Percentiles rank a stretch among this genome's conserved stretches.
These are phyloP conservation scores for Gossypium bickii DNA, from an alignment of 345 rosid species.

Conservation along the genomic window DNA sequence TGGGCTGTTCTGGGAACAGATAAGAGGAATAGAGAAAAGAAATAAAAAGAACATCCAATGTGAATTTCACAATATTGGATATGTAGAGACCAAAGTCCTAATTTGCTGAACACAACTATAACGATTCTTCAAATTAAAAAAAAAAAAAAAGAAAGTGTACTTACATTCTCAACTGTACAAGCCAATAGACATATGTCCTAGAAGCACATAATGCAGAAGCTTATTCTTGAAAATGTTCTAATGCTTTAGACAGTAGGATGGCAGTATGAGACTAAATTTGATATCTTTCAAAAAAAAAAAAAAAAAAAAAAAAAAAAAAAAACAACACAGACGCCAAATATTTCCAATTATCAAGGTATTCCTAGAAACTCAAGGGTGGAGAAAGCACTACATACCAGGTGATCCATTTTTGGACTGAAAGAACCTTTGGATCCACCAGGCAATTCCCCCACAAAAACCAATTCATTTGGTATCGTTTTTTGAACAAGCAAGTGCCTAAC, in stretches of 20 bases:
- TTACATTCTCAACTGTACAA: background rate
- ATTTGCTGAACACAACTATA: background rate
- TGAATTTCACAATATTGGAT: background rate
- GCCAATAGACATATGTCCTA: background rate
- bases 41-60: background rate
- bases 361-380: slow-evolving; percentile 12
- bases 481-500: slow-evolving; percentile 78
- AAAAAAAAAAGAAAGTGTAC: background rate
- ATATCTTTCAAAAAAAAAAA: background rate
- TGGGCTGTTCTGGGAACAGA: background rate
- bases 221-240: background rate
- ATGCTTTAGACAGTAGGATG: background rate
- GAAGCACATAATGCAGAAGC: background rate
- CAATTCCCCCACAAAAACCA: slow-evolving; percentile 92
- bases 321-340: background rate
- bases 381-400: slow-evolving; percentile 61
- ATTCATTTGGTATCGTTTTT: slow-evolving; percentile 75
- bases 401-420: slow-evolving; percentile 98
- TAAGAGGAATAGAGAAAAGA: background rate
- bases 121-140: background rate
- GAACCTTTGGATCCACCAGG: slow-evolving; percentile 67
- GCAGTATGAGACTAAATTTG: background rate
- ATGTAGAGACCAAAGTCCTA: background rate
- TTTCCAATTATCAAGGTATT: slow-evolving; percentile 13
- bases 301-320: background rate